Evolutionary conservation across 1,284 basidiomycete species (phyloP).

Genomic region (Cutaneotrichosporon sp.): DNA sequence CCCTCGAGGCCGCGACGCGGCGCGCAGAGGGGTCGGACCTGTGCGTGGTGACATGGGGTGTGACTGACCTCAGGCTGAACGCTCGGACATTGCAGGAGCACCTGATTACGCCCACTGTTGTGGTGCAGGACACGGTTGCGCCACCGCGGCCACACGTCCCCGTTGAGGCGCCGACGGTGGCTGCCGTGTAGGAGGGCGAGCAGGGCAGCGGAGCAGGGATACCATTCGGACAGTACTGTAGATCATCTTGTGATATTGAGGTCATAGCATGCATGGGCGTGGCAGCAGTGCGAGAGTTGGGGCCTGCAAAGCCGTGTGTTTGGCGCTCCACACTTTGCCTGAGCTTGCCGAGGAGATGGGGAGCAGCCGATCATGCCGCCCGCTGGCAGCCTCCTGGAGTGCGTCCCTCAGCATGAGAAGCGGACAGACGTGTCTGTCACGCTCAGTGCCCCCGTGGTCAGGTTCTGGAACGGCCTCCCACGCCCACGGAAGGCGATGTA

Average conservation of each 20-base stretch:
- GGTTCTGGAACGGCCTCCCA: background rate
- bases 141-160: background rate
- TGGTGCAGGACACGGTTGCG: slow-evolving; percentile 3
- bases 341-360: background rate
- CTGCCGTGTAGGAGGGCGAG: background rate
- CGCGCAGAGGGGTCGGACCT: slow-evolving; percentile 16
- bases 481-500: too few species aligned
- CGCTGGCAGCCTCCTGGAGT: too few species aligned
- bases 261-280: background rate
- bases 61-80: slow-evolving; percentile 15
- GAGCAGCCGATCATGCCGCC: background rate
- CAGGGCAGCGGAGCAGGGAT: background rate
- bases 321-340: background rate
- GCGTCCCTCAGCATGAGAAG: too few species aligned
- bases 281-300: background rate
- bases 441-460: too few species aligned
- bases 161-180: background rate
- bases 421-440: too few species aligned
- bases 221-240: background rate
- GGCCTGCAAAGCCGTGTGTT: background rate
- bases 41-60: background rate
- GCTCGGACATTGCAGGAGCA: slow-evolving; percentile 9
- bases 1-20: slow-evolving; percentile 10
- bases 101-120: slow-evolving; percentile 7
- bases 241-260: background rate